phyloP scores from a whole-genome alignment of 768 basidiomycete genomes.

The Termitomyces eurrhizus region DNA sequence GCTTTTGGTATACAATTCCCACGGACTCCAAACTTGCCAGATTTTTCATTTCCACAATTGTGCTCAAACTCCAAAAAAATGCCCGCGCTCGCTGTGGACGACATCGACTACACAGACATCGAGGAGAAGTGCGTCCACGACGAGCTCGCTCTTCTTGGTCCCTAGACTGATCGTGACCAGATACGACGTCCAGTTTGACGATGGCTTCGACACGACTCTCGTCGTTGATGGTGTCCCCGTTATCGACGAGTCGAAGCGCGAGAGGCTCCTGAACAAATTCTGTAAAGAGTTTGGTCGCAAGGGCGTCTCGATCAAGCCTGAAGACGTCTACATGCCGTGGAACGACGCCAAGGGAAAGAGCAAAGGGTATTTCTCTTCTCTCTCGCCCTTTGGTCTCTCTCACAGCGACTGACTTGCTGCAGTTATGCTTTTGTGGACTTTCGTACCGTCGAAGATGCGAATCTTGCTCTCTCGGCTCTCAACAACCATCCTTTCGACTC shows the following conservation, averaged over 20 bases:
- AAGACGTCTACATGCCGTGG: slow-evolving; percentile 87
- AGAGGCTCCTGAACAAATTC: slow-evolving; percentile 77
- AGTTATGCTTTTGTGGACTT: slow-evolving; percentile 87
- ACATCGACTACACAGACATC: slow-evolving; percentile 86
- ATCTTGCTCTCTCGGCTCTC: slow-evolving; percentile 60
- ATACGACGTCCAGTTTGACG: slow-evolving; percentile 81
- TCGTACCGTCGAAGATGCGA: slow-evolving; percentile 65
- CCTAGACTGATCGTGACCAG: slow-evolving; percentile 34
- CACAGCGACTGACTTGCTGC: neutral
- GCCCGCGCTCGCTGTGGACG: slow-evolving; percentile 52
- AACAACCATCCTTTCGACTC: slow-evolving; percentile 84
- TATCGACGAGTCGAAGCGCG: slow-evolving; percentile 82
- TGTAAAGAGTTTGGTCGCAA: slow-evolving; percentile 81
- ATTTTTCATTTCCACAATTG: slow-evolving; percentile 1
- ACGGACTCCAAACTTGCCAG: slow-evolving; percentile 6
- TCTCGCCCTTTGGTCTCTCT: neutral
- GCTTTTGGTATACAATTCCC: slow-evolving; percentile 9
- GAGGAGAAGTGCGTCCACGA: slow-evolving; percentile 65
- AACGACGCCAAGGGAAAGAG: slow-evolving; percentile 77
- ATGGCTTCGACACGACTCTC: slow-evolving; percentile 86
- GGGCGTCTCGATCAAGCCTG: slow-evolving; percentile 70
- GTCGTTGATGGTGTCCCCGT: slow-evolving; percentile 91
- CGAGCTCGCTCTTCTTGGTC: neutral
- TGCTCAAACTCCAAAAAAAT: slow-evolving; percentile 28
- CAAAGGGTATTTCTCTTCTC: slow-evolving; percentile 67